Evolutionary conservation across 768 basidiomycete genomes (phyloP), one percentile per base, ranked within the genome.

Genomic region (Lentinula detonsa): DNA sequence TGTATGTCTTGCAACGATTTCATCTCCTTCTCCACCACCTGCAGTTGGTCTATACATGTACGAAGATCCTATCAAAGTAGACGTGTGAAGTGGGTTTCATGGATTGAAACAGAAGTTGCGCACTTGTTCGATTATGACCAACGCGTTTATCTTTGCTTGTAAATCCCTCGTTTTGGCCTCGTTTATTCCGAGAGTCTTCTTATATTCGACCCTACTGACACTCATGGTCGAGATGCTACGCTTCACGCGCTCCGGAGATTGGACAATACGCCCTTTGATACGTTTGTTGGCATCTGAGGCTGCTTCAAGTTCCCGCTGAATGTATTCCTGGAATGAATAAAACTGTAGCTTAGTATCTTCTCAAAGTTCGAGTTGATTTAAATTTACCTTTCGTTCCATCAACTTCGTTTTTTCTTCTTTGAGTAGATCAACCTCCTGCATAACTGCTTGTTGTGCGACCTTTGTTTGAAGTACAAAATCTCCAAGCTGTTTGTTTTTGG

Each of bases 231-330:
- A 73, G 66, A 96, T 96, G 46, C 85, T 90, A 55, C 87, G 84
- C 69, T 88, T 90, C 65, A 96, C 89, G 49, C 94, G 83, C 51
- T 96, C 95, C 0, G 95, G 95, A 0, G 92, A 94, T 70, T 94
- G 91, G 3, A 97, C 93, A 63, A 97, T 88, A 31, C 93, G 85
- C 33, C 85, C 77, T 54, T 85, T 80, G 0, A 86, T 86, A 46
- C 87, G 83, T 11, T 75, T 73, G 63, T 91, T 86, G 49, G 79
- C 76, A 60, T 90, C 87, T 45, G 81, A 75, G 23, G 86, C 74
- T 48, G 79, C 77, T 6, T 81, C 75, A 9, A 86, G 79, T 54
- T 92, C 87, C 1, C 76, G 76, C 62, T 83, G 83, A 31, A 90
- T 75, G 61, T 72, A 78, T 75, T 90, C 87, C 85, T 87, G 57